Base-by-base conservation (phyloP, 176 grass and related monocot species). In the Musa itinerans region DNA sequence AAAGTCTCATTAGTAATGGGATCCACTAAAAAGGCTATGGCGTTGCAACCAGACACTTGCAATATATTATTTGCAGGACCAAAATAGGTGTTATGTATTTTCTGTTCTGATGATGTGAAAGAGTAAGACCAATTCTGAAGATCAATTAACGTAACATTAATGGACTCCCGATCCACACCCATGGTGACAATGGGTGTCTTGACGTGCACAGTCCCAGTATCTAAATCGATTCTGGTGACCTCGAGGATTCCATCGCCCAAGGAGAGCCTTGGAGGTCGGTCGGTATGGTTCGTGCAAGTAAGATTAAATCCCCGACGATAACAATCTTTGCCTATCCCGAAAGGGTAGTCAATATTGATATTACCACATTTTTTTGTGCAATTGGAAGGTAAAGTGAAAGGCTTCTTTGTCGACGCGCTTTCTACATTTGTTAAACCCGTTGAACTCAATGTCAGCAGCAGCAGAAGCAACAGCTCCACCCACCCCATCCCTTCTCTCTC, bases 281-380 rank as follows among this genome's bases (percentile, higher is more conserved):
- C 0, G 17, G 78, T 5, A 16, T 23, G 48, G 10, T 67, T 0
- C 43, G 83, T 6, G 64, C 77, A 87, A 11, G 57, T 81, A 51
- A 78, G 53, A 24, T 88, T 48, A 2, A 85, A 85, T 52, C 83
- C 86, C 49, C 54, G 75, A 21, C 70, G 25, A 70, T 85, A 82
- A 63, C 83, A 89, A 43, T 64, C 79, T 0, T 50, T 13, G 1
- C 79, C 86, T 64, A 82, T 76, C 0, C 83, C 83, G 1, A 67
- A 88, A 24, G 78, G 86, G 0, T 83, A 83, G 12, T 10, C 5
- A 65, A 87, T 61, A 12, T 13, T 4, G 9, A 76, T 14, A 1
- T 10, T 12, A 1, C 85, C 81, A n/a, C 85, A 87, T 2, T 8
- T 22, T 1, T 80, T 22, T 8, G 49, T 53, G 65, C 85, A 87